Percentiles rank a stretch among this genome's conserved stretches.
Evolutionary conservation across 2,329 filamentous ascomycete genomes (phyloP).

Genomic region (Talaromyces sp.): DNA sequence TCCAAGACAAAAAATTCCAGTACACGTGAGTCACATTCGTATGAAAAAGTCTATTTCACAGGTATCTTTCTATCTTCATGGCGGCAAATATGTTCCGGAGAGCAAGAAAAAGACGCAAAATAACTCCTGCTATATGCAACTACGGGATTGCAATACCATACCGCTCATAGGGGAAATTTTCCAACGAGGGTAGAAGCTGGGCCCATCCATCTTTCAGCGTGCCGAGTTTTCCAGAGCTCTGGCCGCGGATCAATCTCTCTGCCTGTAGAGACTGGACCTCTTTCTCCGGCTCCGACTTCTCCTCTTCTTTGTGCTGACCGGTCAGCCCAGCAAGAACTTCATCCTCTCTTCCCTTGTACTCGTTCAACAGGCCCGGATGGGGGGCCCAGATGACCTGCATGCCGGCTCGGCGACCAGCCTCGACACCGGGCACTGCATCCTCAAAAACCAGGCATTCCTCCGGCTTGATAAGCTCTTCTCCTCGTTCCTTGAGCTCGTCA

Average conservation of each 20-base stretch:
- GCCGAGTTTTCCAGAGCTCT: conserved; percentile 46
- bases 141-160: conserved; percentile 50
- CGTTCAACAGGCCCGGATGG: conserved; percentile 69
- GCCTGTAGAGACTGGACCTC: conserved; percentile 36
- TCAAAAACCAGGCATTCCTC: conserved; percentile 95
- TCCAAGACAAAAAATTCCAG: too few species aligned
- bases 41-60: background rate
- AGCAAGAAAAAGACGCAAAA: background rate
- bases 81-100: background rate
- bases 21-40: background rate
- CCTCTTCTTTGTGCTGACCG: conserved; percentile 60
- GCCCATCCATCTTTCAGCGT: conserved; percentile 58
- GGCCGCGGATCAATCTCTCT: conserved; percentile 20
- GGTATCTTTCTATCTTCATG: background rate
- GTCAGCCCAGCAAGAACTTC: conserved; percentile 80
- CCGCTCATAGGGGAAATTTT: conserved; percentile 54
- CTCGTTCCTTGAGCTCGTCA: conserved; percentile 54
- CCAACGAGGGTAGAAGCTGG: conserved; percentile 48
- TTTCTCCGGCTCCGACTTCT: conserved; percentile 35
- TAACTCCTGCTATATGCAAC: background rate
- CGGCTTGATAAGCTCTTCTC: conserved; percentile 61
- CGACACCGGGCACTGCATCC: conserved; percentile 88
- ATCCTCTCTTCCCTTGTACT: conserved; percentile 70
- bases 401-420: conserved; percentile 81
- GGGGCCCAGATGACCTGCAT: conserved; percentile 95